Percentiles rank a stretch among this genome's conserved stretches.
phyloP scores from a whole-genome alignment of 345 rosid species.

The Viola odorata region DNA sequence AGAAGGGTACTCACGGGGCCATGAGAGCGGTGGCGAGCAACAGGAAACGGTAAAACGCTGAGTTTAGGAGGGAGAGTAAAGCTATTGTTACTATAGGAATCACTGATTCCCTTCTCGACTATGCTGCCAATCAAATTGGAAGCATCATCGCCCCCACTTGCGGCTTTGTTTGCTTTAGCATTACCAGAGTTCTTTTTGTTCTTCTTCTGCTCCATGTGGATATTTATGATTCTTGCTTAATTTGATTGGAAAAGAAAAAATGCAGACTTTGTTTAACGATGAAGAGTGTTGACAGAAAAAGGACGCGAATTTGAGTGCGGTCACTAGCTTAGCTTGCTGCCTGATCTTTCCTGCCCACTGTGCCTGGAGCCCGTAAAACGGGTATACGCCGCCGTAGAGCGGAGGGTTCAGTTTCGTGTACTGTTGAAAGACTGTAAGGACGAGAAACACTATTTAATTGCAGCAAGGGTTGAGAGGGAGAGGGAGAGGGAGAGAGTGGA shows the following conservation, averaged over 20 bases:
- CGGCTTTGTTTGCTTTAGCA: constrained; percentile 16
- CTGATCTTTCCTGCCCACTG: no score
- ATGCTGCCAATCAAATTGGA: constrained; percentile 55
- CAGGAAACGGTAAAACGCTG: constrained; percentile 69
- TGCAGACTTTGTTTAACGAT: no score
- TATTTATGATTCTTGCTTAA: background rate
- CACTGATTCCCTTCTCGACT: constrained; percentile 60
- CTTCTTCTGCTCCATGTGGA: constrained; percentile 4
- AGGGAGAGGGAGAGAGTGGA: no score
- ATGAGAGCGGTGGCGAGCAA: constrained; percentile 87
- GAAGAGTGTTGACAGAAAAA: no score
- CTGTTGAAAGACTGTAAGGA: no score
- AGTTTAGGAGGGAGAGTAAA: constrained; percentile 48
- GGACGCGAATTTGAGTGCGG: no score
- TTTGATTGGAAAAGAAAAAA: background rate
- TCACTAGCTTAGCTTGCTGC: no score
- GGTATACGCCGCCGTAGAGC: no score
- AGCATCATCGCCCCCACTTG: constrained; percentile 23
- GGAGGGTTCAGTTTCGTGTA: no score
- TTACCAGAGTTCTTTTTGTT: constrained; percentile 3
- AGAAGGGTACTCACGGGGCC: constrained; percentile 56
- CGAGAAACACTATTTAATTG: no score
- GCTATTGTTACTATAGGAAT: constrained; percentile 20
- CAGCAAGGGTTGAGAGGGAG: no score
- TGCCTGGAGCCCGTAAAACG: no score